Base-by-base conservation (phyloP, 2,329 filamentous ascomycete genomes). In the Trichoderma atroviride region DNA sequence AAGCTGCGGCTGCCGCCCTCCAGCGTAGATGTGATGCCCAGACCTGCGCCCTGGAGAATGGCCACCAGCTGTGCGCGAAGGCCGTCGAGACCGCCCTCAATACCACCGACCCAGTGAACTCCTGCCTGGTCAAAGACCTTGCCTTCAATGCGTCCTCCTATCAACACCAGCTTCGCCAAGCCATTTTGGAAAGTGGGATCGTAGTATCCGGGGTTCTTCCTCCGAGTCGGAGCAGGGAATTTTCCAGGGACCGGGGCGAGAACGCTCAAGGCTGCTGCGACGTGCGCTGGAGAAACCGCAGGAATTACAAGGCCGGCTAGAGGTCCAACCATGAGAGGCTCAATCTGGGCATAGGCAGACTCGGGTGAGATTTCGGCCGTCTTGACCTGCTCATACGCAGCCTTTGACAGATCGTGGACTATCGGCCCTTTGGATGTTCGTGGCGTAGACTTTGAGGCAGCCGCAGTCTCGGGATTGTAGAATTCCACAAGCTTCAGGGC, bases 401-500 rank as follows among this genome's bases (percentile, higher is more conserved):
- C 79, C 59, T 79, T 75, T 1, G 87, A 89, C 22, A 89, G 78
- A 74, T 89, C 87, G 76, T 89, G 77, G 71, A 80, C 74, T 74
- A 84, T 69, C 64, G 78, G 75, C 22, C 80, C 75, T 55, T 75
- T 70, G 2, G 73, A 69, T 19, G 79, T 77, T n/a, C 77, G 75
- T 2, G 72, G 74, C 4, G 75, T 78, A 2, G 72, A 74, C 3
- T 79, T 74, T 35, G 76, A 75, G 16, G 78, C 75, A 5, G 78
- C 73, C 22, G 82, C 79, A 4, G 74, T 78, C 50, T 81, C 80
- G 72, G 84, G 86, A 77, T 87, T 87, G 77, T 88, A 96, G 81
- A 94, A 96, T 77, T 98, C 95, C 71, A 94, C 90, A 63, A 98
- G 88, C 73, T 91, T 91, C 71, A 98, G 83, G 1, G 95, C 94